Base-by-base conservation (phyloP, 768 basidiomycete species). In the Tylopilus sp. region DNA sequence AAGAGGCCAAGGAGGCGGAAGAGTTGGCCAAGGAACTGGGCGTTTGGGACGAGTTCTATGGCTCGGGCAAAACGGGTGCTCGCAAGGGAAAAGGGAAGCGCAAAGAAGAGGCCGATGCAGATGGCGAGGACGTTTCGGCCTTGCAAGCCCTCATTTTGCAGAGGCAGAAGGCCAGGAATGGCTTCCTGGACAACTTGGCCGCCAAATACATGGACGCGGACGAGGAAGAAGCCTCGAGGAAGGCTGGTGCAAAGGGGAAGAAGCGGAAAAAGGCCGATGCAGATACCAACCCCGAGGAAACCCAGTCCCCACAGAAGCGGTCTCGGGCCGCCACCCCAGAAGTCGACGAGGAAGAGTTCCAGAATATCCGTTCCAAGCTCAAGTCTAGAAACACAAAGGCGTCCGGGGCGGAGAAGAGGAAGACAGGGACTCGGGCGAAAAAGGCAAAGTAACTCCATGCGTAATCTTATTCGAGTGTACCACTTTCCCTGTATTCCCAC, bases 31-130 rank as follows among this genome's bases (percentile, higher is more conserved):
- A 84, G 59, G 90, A 92, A 57, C 71, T 98, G 16, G 94, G 93
- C 3, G 89, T 97, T 11, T 95, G 92, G 92, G 93, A 97, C 51
- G 91, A 93, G 60, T 93, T 93, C 62, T 92, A 89, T 63, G 90
- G 88, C 6, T 83, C 76, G 56, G 90, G 88, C 4, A 89, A 86
- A 70, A 68, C 77, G 2, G 80, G 82, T 8, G 74, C 81, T 31
- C 77, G 82, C 57, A 83, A 81, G 69, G 71, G 71, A 14, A 82
- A 81, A 40, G 75, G 72, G 12, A 84, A 83, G 60, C 75, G 71
- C 2, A 85, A 80, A 56, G 52, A 54, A 14, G 49, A 68, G 63
- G 58, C 49, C 56, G 69, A 66, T 1, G 76, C 68, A 2, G 78
- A 68, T 7, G 78, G 73, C 5, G 82, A 80, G 33, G 89, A 90